Percentiles rank a stretch among this genome's conserved stretches.
Conservation (phyloP, 1,139 yeast genomes). For the Nadsonia commutata region DNA sequence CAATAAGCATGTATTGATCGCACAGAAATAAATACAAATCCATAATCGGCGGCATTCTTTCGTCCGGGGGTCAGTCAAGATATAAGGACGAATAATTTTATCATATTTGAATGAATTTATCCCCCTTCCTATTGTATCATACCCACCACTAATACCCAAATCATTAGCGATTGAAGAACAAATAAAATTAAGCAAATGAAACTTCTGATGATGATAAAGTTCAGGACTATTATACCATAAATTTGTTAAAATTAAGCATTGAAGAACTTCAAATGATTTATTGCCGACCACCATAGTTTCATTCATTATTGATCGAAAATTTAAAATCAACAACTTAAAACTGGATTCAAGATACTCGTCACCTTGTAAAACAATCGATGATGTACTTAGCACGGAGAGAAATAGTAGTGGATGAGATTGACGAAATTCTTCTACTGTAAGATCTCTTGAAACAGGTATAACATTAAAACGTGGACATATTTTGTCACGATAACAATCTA, state of each 20-base stretch:
- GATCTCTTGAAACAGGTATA: slow-evolving; percentile 33
- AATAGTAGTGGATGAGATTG: slow-evolving; percentile 44
- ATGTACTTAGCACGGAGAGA: slow-evolving; percentile 47
- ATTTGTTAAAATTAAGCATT: slow-evolving; percentile 44
- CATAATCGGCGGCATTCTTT: slow-evolving; percentile 23
- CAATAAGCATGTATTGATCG: slow-evolving; percentile 19
- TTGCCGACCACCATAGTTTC: slow-evolving; percentile 61
- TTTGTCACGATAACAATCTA: slow-evolving; percentile 16
- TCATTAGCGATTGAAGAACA: slow-evolving; percentile 64
- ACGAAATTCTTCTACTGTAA: slow-evolving; percentile 35
- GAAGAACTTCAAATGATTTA: slow-evolving; percentile 54
- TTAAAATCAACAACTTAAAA: slow-evolving; percentile 40
- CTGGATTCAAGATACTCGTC: slow-evolving; percentile 25
- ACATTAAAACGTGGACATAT: slow-evolving; percentile 33
- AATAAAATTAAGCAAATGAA: slow-evolving; percentile 51
- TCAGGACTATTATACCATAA: slow-evolving; percentile 81
- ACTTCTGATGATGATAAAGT: slow-evolving; percentile 61
- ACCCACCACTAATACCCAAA: slow-evolving; percentile 47
- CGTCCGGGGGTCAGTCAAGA: slow-evolving; percentile 22
- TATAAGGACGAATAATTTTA: slow-evolving; percentile 24
- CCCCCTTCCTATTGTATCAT: slow-evolving; percentile 8
- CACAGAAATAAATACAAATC: slow-evolving; percentile 19
- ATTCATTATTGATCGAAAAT: slow-evolving; percentile 40
- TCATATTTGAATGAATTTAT: slow-evolving; percentile 14
- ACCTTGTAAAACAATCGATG: slow-evolving; percentile 31